These are phyloP conservation scores for Gaillardinia entomophila DNA, from an alignment of 805 yeast species.

Conservation along the genomic window DNA sequence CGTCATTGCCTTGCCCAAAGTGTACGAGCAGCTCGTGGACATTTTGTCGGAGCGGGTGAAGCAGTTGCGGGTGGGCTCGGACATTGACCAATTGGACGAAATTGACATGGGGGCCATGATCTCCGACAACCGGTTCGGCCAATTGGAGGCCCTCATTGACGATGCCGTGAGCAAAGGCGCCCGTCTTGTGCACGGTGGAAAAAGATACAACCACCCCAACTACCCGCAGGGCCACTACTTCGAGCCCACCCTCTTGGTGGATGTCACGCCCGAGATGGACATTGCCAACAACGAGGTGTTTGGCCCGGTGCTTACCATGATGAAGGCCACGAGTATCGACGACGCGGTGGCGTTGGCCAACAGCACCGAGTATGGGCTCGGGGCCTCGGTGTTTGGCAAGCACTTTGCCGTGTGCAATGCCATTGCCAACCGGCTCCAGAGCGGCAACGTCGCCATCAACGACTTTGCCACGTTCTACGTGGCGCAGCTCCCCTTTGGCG, in stretches of 20 bases:
- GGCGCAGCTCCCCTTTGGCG: constrained; percentile 97
- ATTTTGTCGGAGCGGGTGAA: constrained; percentile 55
- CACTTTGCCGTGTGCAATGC: constrained; percentile 50
- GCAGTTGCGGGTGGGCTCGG: constrained; percentile 74
- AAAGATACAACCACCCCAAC: constrained; percentile 75
- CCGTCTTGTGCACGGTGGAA: constrained; percentile 72
- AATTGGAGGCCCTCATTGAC: constrained; percentile 57
- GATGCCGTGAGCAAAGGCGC: constrained; percentile 86
- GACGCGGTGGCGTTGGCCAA: constrained; percentile 78
- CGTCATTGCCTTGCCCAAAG: constrained; percentile 70
- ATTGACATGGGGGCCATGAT: constrained; percentile 97
- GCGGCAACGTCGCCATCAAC: constrained; percentile 94
- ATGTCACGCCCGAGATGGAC: constrained; percentile 69
- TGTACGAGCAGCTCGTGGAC: constrained; percentile 57
- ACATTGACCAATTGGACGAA: constrained; percentile 83
- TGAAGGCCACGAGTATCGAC: constrained; percentile 61
- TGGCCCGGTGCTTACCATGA: constrained; percentile 83
- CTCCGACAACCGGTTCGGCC: constrained; percentile 65
- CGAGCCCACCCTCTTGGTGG: constrained; percentile 80
- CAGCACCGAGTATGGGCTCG: constrained; percentile 82
- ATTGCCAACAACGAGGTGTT: constrained; percentile 89
- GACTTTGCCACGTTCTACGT: constrained; percentile 96
- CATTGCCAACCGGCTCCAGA: constrained; percentile 57
- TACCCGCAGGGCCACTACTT: constrained; percentile 95
- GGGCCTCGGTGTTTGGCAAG: constrained; percentile 83